These are phyloP conservation scores for Colletotrichum lentis DNA, from an alignment of 2,329 filamentous ascomycete species.

Conservation along the genomic window DNA sequence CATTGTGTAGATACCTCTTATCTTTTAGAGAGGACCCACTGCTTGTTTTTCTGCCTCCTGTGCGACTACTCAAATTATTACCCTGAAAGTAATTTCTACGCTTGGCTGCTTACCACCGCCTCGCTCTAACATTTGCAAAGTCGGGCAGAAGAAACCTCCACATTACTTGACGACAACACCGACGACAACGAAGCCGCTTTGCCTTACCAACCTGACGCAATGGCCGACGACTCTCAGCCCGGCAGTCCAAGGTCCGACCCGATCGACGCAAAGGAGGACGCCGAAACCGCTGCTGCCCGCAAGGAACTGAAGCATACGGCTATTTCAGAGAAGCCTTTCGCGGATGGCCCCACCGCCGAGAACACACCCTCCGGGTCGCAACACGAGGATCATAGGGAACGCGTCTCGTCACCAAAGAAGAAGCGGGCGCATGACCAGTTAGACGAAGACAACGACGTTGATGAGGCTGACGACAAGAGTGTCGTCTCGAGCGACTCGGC, in stretches of 20 bases:
- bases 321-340: constrained; percentile 62
- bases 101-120: constrained; percentile 3
- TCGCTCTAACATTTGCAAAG: constrained; percentile 21
- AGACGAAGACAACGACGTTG: constrained; percentile 57
- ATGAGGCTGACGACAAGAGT: constrained; percentile 55
- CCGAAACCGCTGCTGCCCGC: constrained; percentile 69
- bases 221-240: constrained; percentile 56
- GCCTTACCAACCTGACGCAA: constrained; percentile 42
- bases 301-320: constrained; percentile 71
- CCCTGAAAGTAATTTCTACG: not conserved
- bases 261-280: constrained; percentile 61
- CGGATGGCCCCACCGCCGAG: constrained; percentile 41
- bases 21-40: not conserved
- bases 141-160: constrained; percentile 18
- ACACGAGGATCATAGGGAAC: constrained; percentile 56
- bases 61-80: not conserved
- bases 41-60: not conserved
- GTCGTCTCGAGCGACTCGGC: constrained; percentile 54
- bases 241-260: constrained; percentile 52
- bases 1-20: not conserved
- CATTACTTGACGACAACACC: constrained; percentile 18
- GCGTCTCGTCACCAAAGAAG: constrained; percentile 70
- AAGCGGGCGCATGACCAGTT: constrained; percentile 67
- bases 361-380: constrained; percentile 43
- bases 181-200: not conserved